A percentile compares a stretch with the other conserved stretches of the same genome.
Evolutionary conservation across 2,329 filamentous ascomycete species (phyloP).

Genomic region (Penicillium sp.): DNA sequence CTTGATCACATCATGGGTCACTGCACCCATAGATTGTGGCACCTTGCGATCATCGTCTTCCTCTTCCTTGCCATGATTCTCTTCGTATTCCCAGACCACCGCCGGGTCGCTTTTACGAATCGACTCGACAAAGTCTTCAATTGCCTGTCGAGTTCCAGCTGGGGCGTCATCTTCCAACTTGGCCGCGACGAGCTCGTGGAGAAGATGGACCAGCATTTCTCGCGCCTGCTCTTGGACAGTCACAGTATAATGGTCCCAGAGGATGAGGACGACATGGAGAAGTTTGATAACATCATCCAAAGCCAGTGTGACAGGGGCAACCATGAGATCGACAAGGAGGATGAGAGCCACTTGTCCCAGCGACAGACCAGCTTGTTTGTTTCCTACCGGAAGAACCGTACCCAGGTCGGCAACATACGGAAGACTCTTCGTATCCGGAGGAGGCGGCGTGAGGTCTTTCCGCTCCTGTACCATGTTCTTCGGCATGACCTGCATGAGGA

Average conservation of each 20-base stretch:
- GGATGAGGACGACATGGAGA: conserved; percentile 84
- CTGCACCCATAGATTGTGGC: conserved; percentile 79
- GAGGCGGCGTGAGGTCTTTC: conserved; percentile 63
- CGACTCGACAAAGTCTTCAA: conserved; percentile 83
- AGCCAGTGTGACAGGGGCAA: conserved; percentile 78
- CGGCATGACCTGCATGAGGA: conserved; percentile 85
- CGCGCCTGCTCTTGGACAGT: conserved; percentile 94
- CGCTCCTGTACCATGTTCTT: conserved; percentile 96
- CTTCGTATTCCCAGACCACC: conserved; percentile 92
- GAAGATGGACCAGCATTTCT: conserved; percentile 96
- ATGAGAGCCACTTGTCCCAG: conserved; percentile 91
- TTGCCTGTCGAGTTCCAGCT: conserved; percentile 66
- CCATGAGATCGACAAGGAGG: conserved; percentile 91
- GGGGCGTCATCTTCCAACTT: conserved; percentile 69
- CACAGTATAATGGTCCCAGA: conserved; percentile 96
- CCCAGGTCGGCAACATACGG: conserved; percentile 88
- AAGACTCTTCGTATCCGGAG: conserved; percentile 69
- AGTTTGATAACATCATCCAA: conserved; percentile 80
- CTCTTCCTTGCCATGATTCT: conserved; percentile 75
- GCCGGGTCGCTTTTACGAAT: conserved; percentile 80
- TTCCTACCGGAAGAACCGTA: conserved; percentile 76
- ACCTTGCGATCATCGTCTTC: conserved; percentile 75
- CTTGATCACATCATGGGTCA: conserved; percentile 76
- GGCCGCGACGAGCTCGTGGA: conserved; percentile 89
- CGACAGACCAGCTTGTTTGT: conserved; percentile 89